These are phyloP conservation scores for Tricholoma bakamatsutake DNA, from an alignment of 768 basidiomycete genomes.

Conservation along the genomic window DNA sequence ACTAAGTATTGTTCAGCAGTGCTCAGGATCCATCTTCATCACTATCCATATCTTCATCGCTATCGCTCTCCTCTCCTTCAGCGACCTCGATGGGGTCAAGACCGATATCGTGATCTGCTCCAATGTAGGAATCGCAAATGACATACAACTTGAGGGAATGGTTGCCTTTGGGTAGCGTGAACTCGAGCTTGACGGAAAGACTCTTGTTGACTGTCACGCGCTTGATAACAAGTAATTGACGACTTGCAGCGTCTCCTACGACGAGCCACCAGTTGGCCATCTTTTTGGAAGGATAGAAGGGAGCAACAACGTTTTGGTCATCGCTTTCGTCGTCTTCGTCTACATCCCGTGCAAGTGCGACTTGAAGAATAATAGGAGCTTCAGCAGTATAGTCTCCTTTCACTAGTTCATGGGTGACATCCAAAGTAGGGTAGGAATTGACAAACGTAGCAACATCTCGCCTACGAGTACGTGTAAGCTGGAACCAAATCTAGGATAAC, in stretches of 20 bases:
- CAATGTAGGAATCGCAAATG: conserved; percentile 89
- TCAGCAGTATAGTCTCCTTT: conserved; percentile 85
- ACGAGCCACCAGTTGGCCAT: conserved; percentile 98
- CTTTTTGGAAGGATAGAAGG: conserved; percentile 87
- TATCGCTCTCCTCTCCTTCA: conserved; percentile 85
- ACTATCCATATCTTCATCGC: conserved; percentile 71
- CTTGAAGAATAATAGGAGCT: conserved; percentile 74
- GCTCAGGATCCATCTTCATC: conserved; percentile 37
- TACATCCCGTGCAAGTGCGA: conserved; percentile 73
- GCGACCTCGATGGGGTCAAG: conserved; percentile 81
- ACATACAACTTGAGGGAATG: conserved; percentile 83
- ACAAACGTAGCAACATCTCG: conserved; percentile 92
- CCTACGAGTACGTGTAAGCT: conserved; percentile 39
- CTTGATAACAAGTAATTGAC: conserved; percentile 81
- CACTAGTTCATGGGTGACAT: conserved; percentile 82
- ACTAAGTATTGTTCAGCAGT: no score
- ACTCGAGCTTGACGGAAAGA: conserved; percentile 83
- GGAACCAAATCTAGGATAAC: background rate
- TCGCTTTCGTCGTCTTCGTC: conserved; percentile 72
- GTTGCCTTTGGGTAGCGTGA: conserved; percentile 78
- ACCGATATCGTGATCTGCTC: conserved; percentile 88
- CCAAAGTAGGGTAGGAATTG: conserved; percentile 96
- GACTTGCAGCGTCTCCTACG: conserved; percentile 75
- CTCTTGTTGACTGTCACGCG: conserved; percentile 86
- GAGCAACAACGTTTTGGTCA: conserved; percentile 86